Percentiles rank a stretch among this genome's conserved stretches.
Conservation (phyloP, 2,329 filamentous ascomycete species). For the Apiospora hydei region DNA sequence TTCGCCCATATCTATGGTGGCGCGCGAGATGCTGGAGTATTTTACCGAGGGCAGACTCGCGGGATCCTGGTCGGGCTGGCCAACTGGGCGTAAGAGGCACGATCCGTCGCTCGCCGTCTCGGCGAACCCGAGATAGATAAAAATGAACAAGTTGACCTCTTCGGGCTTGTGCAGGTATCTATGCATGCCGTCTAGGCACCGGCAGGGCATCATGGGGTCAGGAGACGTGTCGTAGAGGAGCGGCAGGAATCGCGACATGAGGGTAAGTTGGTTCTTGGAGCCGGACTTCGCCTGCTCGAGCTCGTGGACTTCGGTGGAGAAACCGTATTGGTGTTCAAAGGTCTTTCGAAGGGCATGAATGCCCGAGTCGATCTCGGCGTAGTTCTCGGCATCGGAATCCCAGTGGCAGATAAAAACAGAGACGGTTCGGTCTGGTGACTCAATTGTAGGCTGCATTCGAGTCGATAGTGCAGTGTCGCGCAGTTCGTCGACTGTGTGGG, state of each 20-base stretch:
- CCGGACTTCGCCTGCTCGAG: background rate
- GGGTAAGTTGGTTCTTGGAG: background rate
- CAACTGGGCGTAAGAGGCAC: background rate
- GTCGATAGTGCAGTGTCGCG: background rate
- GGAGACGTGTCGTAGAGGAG: background rate
- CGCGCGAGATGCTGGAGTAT: background rate
- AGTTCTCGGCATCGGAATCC: background rate
- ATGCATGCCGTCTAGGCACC: background rate
- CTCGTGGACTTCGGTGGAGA: background rate
- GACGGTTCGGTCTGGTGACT: background rate
- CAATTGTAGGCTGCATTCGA: background rate
- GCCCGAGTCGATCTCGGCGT: background rate
- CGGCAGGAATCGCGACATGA: background rate
- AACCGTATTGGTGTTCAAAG: background rate
- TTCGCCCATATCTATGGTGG: background rate
- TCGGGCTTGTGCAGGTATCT: background rate
- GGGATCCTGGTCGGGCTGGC: background rate
- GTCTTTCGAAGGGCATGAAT: background rate
- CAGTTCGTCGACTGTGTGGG: background rate
- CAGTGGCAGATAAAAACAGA: slow-evolving; percentile 1
- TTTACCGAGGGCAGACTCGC: background rate
- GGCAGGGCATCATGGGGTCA: background rate
- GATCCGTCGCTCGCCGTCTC: background rate
- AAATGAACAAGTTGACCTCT: background rate
- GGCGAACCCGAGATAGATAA: background rate